These are phyloP conservation scores for Nannochloropsis salina DNA, from an alignment of 108 stramenopile species.

Conservation along the genomic window DNA sequence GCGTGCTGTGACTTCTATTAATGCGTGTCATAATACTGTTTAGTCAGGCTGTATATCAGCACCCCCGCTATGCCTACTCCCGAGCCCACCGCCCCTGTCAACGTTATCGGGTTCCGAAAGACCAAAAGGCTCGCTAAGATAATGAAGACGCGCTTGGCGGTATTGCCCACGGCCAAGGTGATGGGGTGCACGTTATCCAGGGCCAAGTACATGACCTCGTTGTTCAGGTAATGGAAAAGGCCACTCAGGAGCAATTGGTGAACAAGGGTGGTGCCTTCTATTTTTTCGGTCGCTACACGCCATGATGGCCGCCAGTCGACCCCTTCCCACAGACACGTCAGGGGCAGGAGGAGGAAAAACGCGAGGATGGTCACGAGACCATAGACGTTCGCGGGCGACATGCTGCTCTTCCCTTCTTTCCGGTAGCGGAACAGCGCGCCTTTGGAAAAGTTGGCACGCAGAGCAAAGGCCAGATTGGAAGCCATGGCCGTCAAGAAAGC, in stretches of 20 bases:
- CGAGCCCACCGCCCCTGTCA: conserved; percentile 42
- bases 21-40: conserved; percentile 20
- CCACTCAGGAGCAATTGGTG: conserved; percentile 44
- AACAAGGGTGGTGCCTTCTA: not conserved
- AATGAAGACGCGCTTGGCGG: conserved; percentile 92
- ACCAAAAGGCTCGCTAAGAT: conserved; percentile 84
- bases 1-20: not conserved
- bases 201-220: conserved; percentile 91
- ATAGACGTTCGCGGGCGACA: conserved; percentile 73
- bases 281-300: not conserved
- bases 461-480: conserved; percentile 79
- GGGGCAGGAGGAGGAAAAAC: conserved; percentile 66
- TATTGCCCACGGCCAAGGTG: conserved; percentile 89
- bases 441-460: conserved; percentile 75
- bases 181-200: conserved; percentile 81
- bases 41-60: not conserved
- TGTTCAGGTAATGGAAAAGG: conserved; percentile 84
- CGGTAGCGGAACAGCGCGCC: conserved; percentile 36
- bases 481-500: conserved; percentile 81
- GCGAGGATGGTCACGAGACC: conserved; percentile 73
- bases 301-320: conserved; percentile 45
- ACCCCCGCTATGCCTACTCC: not conserved
- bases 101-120: conserved; percentile 73
- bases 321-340: conserved; percentile 65
- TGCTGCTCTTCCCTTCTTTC: conserved; percentile 33